Conservation (phyloP, 1,284 basidiomycete species). For the Tremellales sp. region DNA sequence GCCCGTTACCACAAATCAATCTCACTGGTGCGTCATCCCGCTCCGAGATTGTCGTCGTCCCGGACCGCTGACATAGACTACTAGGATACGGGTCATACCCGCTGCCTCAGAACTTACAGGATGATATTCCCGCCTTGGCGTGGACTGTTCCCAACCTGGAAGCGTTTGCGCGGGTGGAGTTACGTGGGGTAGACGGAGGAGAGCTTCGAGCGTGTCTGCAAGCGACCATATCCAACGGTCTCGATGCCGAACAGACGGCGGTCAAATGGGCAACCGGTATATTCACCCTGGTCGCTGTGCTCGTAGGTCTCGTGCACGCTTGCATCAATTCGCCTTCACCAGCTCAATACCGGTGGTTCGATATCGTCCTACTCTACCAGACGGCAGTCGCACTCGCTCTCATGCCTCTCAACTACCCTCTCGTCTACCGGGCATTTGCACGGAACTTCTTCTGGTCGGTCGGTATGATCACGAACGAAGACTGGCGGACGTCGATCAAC, state of each 20-base stretch:
- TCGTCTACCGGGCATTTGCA: slow-evolving; percentile 70
- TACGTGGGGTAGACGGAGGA: slow-evolving; percentile 65
- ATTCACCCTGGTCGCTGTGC: slow-evolving; percentile 63
- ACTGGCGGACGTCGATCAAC: slow-evolving; percentile 74
- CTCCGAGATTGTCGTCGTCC: not conserved
- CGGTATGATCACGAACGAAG: slow-evolving; percentile 66
- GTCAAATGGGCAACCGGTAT: slow-evolving; percentile 75
- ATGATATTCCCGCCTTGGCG: slow-evolving; percentile 69
- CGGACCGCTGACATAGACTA: not conserved
- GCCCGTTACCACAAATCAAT: slow-evolving; percentile 79
- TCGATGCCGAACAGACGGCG: slow-evolving; percentile 67
- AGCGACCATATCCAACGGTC: slow-evolving; percentile 85
- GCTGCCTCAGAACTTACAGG: slow-evolving; percentile 57
- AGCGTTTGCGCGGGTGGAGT: slow-evolving; percentile 75
- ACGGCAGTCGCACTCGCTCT: slow-evolving; percentile 70
- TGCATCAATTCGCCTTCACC: slow-evolving; percentile 48
- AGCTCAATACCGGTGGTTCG: slow-evolving; percentile 61
- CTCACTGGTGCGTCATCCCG: slow-evolving; percentile 59
- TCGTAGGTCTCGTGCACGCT: slow-evolving; percentile 62
- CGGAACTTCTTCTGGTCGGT: slow-evolving; percentile 87
- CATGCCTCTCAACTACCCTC: slow-evolving; percentile 81
- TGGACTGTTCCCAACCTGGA: slow-evolving; percentile 89
- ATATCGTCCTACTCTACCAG: slow-evolving; percentile 77
- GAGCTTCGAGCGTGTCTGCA: slow-evolving; percentile 82
- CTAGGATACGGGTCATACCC: slow-evolving; percentile 63